Conservation (phyloP, 768 basidiomycete genomes). For the Tylopilus vinaceipallidus region DNA sequence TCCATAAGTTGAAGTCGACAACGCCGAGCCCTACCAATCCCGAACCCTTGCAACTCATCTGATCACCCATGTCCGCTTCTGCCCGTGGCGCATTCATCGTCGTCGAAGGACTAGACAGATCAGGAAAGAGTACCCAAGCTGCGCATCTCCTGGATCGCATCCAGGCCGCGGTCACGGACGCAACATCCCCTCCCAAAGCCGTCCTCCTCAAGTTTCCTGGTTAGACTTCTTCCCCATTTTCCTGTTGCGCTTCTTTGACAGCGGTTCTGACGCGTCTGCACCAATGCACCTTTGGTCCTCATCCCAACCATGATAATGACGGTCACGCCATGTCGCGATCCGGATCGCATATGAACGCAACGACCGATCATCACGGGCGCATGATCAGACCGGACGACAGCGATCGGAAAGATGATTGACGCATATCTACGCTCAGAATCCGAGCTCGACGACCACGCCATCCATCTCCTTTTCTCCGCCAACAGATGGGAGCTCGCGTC, state of each 20-base stretch:
- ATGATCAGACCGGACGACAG: constrained; percentile 79
- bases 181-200: constrained; percentile 29
- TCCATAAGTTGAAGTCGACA: too few relatives aligned
- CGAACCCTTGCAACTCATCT: too few relatives aligned
- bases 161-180: constrained; percentile 22
- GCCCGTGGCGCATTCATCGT: constrained; percentile 82
- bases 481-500: constrained; percentile 97
- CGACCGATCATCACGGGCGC: not conserved
- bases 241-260: not conserved
- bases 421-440: constrained; percentile 80
- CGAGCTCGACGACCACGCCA: constrained; percentile 87
- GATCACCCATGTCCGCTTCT: constrained; percentile 4
- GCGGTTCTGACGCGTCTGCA: not conserved
- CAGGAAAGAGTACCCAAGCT: constrained; percentile 92
- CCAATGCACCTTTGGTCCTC: too few relatives aligned
- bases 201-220: constrained; percentile 88
- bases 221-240: constrained; percentile 32
- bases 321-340: not conserved
- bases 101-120: constrained; percentile 92
- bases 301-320: not conserved
- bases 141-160: constrained; percentile 56
- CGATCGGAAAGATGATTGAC: constrained; percentile 92
- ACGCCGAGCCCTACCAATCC: too few relatives aligned
- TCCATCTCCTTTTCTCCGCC: constrained; percentile 94
- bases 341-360: not conserved